phyloP scores from a whole-genome alignment of 139 green algal genomes.

The Pycnococcus provasolii region DNA sequence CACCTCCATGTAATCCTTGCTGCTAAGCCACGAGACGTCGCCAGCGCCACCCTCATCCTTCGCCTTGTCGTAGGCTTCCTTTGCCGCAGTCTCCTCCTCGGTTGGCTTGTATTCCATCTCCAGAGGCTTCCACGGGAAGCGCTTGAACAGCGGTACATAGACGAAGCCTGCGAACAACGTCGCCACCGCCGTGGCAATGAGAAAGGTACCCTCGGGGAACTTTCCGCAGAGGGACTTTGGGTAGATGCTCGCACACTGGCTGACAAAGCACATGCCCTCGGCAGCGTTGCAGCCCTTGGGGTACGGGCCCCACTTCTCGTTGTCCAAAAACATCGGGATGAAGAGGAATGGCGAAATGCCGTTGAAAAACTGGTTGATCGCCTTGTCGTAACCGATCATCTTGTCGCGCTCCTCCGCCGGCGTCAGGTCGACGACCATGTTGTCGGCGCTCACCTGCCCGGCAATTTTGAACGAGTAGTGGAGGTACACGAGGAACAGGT shows the following conservation, averaged over 20 bases:
- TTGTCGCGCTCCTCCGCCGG: neutral
- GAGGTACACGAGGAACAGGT: neutral
- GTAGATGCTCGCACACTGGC: neutral
- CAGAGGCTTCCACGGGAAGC: neutral
- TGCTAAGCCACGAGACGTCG: neutral
- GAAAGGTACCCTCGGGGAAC: neutral
- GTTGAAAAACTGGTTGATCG: neutral
- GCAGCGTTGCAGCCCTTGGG: neutral
- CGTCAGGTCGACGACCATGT: neutral
- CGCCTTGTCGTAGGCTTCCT: neutral
- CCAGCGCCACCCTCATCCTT: neutral
- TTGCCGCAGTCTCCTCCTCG: neutral
- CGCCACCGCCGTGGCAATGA: neutral
- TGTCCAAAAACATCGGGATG: neutral
- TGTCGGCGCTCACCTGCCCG: neutral
- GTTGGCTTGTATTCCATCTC: neutral
- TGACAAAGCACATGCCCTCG: neutral
- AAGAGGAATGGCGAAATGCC: neutral
- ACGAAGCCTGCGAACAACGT: neutral
- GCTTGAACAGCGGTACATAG: neutral
- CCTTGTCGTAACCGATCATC: neutral
- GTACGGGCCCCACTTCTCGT: slow-evolving; percentile 3
- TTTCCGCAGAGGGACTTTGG: neutral
- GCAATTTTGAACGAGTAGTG: neutral
- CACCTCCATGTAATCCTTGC: neutral